Evolutionary conservation across 495 filamentous ascomycete species (phyloP), one percentile per base, ranked within the genome.

Genomic region (Pseudoneurospora amorphoporcata): DNA sequence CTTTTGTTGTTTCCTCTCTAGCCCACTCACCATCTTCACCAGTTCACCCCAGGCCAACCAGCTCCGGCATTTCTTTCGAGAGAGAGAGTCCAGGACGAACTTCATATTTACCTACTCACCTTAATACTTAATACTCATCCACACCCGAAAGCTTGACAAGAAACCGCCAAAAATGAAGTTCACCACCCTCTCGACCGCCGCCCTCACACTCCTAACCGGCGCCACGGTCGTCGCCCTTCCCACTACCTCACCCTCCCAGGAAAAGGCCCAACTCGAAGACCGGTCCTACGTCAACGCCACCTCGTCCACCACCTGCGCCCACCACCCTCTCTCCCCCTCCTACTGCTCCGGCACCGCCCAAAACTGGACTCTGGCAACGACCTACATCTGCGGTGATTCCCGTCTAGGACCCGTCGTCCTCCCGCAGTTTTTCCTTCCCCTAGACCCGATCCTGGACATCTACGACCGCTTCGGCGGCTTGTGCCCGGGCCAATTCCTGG

Each of bases 351-450:
- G 81, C 35, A 84, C 85, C 71, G 81, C 79, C 68, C 80, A 78
- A 74, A 77, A 75, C 70, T 75, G 79, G 65, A 68, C 53, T 0
- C 71, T 74, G 45, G 61, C 47, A 14, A 37, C 65, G 2, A 76
- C 75, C 47, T 87, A 85, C 74, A 76, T 88, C 73, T 89, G 87
- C 76, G 82, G 85, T 35, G 86, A 89, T 75, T 72, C 75, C 0
- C 85, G 87, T 23, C 84, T 89, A 2, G 87, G 87, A 2, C 86
- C 87, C 2, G 75, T 80, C 7, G 68, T 72, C 3, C 79, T 84
- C 6, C 87, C 87, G 1, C 73, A 69, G 3, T 75, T 70, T 4
- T 78, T 86, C 68, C 81, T 84, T 16, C 79, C 87, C 3, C 32
- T 75, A 73, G 70, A 81, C 72, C 29, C 77, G 78, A 53, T 79